Conservation (phyloP, 495 filamentous ascomycete species). For the Hyaloscypha variabilis region DNA sequence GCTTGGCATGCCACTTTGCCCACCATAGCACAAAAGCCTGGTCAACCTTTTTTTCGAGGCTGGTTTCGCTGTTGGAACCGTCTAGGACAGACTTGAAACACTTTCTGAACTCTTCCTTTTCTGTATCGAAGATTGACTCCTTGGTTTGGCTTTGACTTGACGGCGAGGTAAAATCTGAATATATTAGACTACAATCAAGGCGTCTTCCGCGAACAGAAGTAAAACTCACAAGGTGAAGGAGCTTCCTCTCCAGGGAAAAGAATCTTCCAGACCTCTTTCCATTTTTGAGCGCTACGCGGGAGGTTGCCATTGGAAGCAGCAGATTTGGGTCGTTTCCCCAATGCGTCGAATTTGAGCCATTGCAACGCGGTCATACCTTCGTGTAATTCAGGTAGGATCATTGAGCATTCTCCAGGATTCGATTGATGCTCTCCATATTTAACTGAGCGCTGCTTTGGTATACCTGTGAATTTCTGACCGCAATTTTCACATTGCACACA, state of each 20-base stretch:
- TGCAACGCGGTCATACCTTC: constrained; percentile 9
- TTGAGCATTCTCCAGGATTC: not conserved
- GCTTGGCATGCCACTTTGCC: too few species aligned
- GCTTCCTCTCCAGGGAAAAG: not conserved
- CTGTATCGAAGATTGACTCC: too few species aligned
- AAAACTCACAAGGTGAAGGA: not conserved
- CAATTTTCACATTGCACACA: constrained; percentile 10
- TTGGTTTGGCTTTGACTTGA: too few species aligned
- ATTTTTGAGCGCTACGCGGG: not conserved
- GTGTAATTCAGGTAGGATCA: not conserved
- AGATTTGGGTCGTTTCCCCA: not conserved
- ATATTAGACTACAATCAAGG: too few species aligned
- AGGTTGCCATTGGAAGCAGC: not conserved
- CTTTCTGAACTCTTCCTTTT: too few species aligned
- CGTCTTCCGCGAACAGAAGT: too few species aligned
- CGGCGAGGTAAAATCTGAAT: too few species aligned
- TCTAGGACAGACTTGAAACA: too few species aligned
- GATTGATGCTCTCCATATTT: not conserved
- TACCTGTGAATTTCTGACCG: not conserved
- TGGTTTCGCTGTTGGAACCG: too few species aligned
- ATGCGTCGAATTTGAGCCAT: not conserved
- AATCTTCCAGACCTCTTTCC: not conserved
- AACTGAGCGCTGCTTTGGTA: not conserved
- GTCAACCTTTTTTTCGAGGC: too few species aligned
- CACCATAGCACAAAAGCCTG: too few species aligned